These are phyloP conservation scores for Rhodotorula sp. DNA, from an alignment of 1,284 basidiomycete genomes.

Conservation along the genomic window DNA sequence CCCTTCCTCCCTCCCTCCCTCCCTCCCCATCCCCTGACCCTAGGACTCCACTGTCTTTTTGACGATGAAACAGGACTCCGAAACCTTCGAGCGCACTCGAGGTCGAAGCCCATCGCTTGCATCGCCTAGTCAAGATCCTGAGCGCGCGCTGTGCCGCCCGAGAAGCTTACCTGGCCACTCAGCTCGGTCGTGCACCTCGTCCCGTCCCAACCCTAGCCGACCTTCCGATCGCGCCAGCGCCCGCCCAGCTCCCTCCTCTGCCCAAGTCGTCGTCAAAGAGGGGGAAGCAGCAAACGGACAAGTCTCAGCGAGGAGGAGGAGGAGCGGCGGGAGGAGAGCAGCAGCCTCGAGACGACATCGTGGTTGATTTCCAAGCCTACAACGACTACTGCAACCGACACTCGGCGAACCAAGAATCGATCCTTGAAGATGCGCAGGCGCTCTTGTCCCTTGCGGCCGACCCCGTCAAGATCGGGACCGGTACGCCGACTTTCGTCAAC, in stretches of 20 bases:
- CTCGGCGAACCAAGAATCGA: neutral
- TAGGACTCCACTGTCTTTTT: too few species aligned
- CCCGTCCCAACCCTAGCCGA: neutral
- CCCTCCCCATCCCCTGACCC: too few species aligned
- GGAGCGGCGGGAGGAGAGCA: neutral
- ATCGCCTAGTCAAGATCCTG: conserved; percentile 1
- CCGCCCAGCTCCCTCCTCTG: neutral
- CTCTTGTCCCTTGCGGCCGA: conserved; percentile 4
- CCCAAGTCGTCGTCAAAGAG: neutral
- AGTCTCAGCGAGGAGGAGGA: neutral
- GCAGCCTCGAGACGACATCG: neutral
- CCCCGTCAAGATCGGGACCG: neutral
- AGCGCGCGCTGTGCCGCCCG: neutral
- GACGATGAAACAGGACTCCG: neutral
- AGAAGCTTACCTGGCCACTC: neutral
- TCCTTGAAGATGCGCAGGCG: conserved; percentile 12
- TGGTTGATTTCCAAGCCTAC: neutral
- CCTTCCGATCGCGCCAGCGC: neutral
- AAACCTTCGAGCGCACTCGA: neutral
- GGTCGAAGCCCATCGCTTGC: conserved; percentile 4
- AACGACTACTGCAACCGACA: neutral
- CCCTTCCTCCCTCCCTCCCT: too few species aligned
- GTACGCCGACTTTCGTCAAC: too few species aligned
- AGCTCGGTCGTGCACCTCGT: neutral
- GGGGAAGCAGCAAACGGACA: neutral